phyloP scores from a whole-genome alignment of 2,329 filamentous ascomycete genomes.

The Juglanconis oblonga region DNA sequence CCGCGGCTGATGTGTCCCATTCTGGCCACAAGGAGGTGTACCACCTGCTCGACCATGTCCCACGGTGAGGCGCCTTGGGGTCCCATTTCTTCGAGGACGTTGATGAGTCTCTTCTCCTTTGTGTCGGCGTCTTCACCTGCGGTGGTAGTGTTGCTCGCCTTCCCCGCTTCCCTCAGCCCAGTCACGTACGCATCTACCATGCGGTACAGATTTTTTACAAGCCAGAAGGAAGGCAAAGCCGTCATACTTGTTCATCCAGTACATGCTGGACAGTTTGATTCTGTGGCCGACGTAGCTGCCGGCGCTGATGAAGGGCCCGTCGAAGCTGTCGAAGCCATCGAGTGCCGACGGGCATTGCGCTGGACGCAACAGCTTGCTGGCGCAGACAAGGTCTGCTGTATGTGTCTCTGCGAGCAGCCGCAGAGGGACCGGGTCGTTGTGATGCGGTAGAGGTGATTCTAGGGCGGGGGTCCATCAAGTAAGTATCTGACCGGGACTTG shows the following conservation, averaged over 20 bases:
- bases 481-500: not conserved
- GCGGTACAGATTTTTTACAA: slow-evolving; percentile 59
- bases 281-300: slow-evolving; percentile 51
- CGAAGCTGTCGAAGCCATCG: slow-evolving; percentile 29
- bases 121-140: slow-evolving; percentile 8
- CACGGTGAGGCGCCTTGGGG: slow-evolving; percentile 13
- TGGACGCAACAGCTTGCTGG: slow-evolving; percentile 24
- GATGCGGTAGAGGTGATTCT: slow-evolving; percentile 39
- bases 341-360: not conserved
- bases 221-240: slow-evolving; percentile 60
- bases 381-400: slow-evolving; percentile 24
- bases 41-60: slow-evolving; percentile 34
- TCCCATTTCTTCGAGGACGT: slow-evolving; percentile 49
- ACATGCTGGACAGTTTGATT: slow-evolving; percentile 40
- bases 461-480: not conserved
- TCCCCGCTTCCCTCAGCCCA: slow-evolving; percentile 47
- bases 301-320: slow-evolving; percentile 17
- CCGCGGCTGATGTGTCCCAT: slow-evolving; percentile 50
- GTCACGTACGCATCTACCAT: slow-evolving; percentile 67
- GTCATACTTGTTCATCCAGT: slow-evolving; percentile 43
- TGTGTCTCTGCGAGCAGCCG: slow-evolving; percentile 33
- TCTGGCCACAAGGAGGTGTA: slow-evolving; percentile 42
- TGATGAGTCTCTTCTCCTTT: slow-evolving; percentile 24
- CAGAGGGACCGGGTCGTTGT: slow-evolving; percentile 57
- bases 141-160: slow-evolving; percentile 34